Evolutionary conservation across 768 basidiomycete genomes (phyloP), one percentile per base, ranked within the genome.

Genomic region (Termitomyces sp.): DNA sequence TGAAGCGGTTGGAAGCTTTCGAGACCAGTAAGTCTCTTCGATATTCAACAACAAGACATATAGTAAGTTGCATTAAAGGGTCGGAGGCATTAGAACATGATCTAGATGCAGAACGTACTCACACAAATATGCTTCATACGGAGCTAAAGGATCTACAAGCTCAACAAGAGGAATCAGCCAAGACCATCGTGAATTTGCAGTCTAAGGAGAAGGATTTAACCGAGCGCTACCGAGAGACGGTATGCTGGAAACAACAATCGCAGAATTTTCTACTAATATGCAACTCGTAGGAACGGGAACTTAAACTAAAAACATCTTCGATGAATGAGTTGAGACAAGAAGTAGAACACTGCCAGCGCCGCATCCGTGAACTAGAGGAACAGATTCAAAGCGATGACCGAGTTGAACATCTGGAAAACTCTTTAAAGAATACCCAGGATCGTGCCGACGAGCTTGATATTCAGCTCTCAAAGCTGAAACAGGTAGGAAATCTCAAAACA

Each of bases 341-440:
- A 56, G 76, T 79, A 5, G 79, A 80, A 47, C 77, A 79, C 45
- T 75, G 77, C 58, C 77, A 79, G 56, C 77, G 82, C 44, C 75
- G 80, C 53, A 76, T 85, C 24, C 83, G 82, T 26, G 88, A 92
- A 60, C 69, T 93, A 32, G 83, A 89, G 62, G 90, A 92, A 58
- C 87, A 90, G 60, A 85, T 93, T 21, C 83, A 92, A 67, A 85
- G 81, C 57, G 90, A 93, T 64, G 89, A 93, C 68, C 84, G 88
- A 41, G 83, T 84, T 15, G 90, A 91, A 59, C 77, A 78, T 42
- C 70, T 92, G 24, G 90, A 92, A 65, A 71, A 72, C 44, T 86
- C 86, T 8, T 71, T 93, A 45, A 85, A 85, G 64, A 84, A 90
- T 62, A 85, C 85, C 24, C 88, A 90, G 62, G 83, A 93, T 62